Evolutionary conservation across 2,329 filamentous ascomycete species (phyloP), one percentile per base, ranked within the genome.

Genomic region (Diaporthe caulivora): DNA sequence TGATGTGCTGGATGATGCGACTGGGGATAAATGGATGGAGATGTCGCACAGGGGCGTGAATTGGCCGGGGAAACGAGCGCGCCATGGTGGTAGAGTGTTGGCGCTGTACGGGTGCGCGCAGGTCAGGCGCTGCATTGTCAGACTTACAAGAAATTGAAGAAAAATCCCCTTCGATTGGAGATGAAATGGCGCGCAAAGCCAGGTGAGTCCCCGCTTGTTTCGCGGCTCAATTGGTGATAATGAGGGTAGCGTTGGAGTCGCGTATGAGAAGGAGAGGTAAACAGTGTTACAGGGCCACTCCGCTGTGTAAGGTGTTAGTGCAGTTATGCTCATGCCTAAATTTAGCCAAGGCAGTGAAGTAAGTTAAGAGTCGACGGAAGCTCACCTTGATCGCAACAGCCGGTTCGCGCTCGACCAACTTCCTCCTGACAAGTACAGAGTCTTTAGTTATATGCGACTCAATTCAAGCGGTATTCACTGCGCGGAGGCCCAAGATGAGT

Each of bases 191-290:
- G 42, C 31, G 47, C 34, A 18, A 21, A 44, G 15, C 1, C 17
- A 31, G 24, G 17, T 31, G 47, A 34, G 3, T 24, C 17, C 31
- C 44, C 31, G 15, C 10, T 24, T 44, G 10, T 42, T 54, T 62
- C 31, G 34, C 42, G n/a, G 18, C 21, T 62, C 44, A 53, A 62
- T 71, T 53, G 55, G 21, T 64, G 6, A 1, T 42, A 15, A 17
- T 21, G 15, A 34, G 24, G 24, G 47, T 62, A 11, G 57, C 7
- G 5, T 37, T 17, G 57, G 21, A 62, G 24, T 49, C 55, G 55
- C 55, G 69, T 71, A 5, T 24, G 55, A 53, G 44, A n/a, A 62
- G 31, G 44, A 51, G 55, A 29, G 55, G 26, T 71, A 53, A 62
- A 71, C 69, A 71, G 55, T 54, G 55, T 37, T 31, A 13, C 67